phyloP scores from a whole-genome alignment of 768 basidiomycete genomes.

The Trametes sanguinea region DNA sequence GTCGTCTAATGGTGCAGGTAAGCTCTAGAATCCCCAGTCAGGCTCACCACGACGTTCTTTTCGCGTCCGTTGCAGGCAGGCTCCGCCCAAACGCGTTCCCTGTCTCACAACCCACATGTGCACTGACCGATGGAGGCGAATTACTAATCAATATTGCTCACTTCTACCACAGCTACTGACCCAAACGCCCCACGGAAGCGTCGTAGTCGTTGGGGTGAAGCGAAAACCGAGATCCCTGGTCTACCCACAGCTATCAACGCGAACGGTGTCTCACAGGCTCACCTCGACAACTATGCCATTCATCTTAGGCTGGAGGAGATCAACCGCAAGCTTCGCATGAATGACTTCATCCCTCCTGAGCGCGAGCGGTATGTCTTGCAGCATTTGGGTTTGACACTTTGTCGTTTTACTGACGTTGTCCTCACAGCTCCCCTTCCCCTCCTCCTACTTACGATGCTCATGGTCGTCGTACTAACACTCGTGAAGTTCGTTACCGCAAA shows the following conservation, averaged over 20 bases:
- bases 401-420: constrained; percentile 5
- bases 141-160: constrained; percentile 59
- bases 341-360: constrained; percentile 95
- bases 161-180: constrained; percentile 43
- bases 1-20: constrained; percentile 63
- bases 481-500: constrained; percentile 97
- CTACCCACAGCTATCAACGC: constrained; percentile 93
- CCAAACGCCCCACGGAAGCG: constrained; percentile 90
- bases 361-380: constrained; percentile 70
- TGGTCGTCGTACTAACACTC: constrained; percentile 97
- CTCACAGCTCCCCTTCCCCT: constrained; percentile 84
- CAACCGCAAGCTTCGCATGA: constrained; percentile 89
- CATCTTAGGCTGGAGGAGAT: constrained; percentile 97
- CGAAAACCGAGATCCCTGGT: constrained; percentile 87
- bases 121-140: constrained; percentile 39
- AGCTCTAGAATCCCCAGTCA: constrained; percentile 41
- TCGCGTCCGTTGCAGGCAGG: constrained; percentile 21
- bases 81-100: constrained; percentile 21
- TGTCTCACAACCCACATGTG: constrained; percentile 28
- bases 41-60: constrained; percentile 19
- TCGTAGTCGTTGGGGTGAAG: constrained; percentile 97
- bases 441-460: constrained; percentile 97
- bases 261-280: constrained; percentile 90
- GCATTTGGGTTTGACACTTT: not conserved
- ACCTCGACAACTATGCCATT: constrained; percentile 97